Percentiles rank a stretch among this genome's conserved stretches.
Conservation (phyloP, 176 grass and related monocot species). For the Elymus sibiricus region DNA sequence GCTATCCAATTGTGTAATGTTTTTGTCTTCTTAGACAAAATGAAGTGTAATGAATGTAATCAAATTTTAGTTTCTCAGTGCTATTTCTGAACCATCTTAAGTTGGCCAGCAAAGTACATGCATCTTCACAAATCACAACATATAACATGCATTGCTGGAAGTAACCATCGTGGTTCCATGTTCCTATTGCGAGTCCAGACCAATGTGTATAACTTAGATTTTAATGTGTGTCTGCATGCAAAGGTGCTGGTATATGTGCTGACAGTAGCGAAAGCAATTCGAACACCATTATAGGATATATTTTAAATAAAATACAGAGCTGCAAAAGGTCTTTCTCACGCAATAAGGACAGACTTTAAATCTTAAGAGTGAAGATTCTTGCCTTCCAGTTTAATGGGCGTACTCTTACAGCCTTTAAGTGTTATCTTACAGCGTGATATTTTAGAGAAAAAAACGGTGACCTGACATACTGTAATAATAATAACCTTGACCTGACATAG, state of each 20-base stretch:
- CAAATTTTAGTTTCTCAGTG: slow-evolving; percentile 16
- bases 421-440: background rate
- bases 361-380: slow-evolving; percentile 22
- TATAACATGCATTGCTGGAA: slow-evolving; percentile 3
- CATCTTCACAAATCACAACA: background rate
- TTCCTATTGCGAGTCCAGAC: background rate
- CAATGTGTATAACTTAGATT: background rate
- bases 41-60: slow-evolving; percentile 5
- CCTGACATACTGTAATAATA: background rate
- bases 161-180: slow-evolving; percentile 9
- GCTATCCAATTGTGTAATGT: background rate
- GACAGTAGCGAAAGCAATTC: slow-evolving; percentile 24
- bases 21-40: slow-evolving; percentile 7
- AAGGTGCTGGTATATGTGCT: slow-evolving; percentile 34
- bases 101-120: background rate
- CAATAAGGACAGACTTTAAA: background rate
- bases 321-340: slow-evolving; percentile 20
- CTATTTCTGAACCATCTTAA: slow-evolving; percentile 12
- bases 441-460: slow-evolving; percentile 4
- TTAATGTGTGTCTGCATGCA: slow-evolving; percentile 2
- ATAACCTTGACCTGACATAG: background rate
- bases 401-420: slow-evolving; percentile 20
- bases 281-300: background rate
- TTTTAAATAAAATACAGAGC: slow-evolving; percentile 10
- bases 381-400: background rate